Conservation (phyloP, 164 flowering plant species). For the Chloranthus sessilifolius region DNA sequence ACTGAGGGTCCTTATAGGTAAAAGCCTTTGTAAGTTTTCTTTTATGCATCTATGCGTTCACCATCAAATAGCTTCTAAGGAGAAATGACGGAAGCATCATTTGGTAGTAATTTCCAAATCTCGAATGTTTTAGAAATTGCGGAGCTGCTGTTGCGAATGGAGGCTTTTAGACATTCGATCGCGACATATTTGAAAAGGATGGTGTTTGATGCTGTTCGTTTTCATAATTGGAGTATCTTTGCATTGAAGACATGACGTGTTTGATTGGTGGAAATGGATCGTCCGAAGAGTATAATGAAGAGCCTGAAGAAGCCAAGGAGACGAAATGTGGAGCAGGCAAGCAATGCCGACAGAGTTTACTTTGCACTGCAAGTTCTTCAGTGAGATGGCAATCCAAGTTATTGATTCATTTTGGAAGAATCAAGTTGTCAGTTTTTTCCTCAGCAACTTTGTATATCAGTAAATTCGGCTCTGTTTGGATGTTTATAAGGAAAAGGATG, state of each 20-base stretch:
- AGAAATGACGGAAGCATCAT: neutral
- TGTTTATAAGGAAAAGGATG: no score
- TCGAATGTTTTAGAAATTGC: constrained; percentile 16
- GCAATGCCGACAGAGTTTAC: no score
- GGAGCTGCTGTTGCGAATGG: constrained; percentile 21
- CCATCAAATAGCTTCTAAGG: neutral
- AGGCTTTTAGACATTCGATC: constrained; percentile 8
- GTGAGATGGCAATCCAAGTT: no score
- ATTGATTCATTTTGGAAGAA: no score
- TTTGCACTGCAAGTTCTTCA: no score
- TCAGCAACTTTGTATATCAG: no score
- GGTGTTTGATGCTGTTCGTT: constrained; percentile 9
- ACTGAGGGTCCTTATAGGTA: constrained; percentile 28
- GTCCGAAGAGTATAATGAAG: neutral
- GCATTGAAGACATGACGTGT: neutral
- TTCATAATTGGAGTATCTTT: neutral
- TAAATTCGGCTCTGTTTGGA: no score
- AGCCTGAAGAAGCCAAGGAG: no score
- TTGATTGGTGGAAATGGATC: neutral
- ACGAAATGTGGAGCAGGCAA: no score
- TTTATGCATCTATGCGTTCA: neutral
- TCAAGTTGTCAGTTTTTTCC: no score
- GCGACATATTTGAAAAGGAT: constrained; percentile 11
- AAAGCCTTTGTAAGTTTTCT: neutral
- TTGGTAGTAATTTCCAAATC: neutral